These are phyloP conservation scores for Datisca glomerata DNA, from an alignment of 306 rosid genomes.

Conservation along the genomic window DNA sequence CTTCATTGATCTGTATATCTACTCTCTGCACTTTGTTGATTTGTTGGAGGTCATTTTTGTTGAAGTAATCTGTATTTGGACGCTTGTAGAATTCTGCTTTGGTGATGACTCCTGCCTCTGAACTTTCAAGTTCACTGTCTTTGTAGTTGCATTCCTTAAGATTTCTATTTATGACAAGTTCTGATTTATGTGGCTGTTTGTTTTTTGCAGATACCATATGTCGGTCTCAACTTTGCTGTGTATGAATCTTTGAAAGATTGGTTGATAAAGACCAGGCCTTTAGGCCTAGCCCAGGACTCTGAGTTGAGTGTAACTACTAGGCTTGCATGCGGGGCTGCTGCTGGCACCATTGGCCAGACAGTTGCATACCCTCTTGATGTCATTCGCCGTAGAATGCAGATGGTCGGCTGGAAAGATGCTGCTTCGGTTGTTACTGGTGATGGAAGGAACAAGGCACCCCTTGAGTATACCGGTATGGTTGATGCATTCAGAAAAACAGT, in stretches of 20 bases:
- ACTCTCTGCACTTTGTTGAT: too few species aligned
- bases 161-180: too few species aligned
- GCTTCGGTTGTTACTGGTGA: constrained; percentile 79
- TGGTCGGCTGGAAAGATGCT: constrained; percentile 97
- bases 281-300: constrained; percentile 56
- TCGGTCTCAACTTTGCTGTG: constrained; percentile 97
- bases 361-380: constrained; percentile 99
- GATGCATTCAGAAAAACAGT: constrained; percentile 97
- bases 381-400: constrained; percentile 98
- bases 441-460: constrained; percentile 68
- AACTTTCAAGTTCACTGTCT: too few species aligned
- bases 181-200: too few species aligned
- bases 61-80: too few species aligned
- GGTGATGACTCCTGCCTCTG: too few species aligned
- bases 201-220: constrained; percentile 98
- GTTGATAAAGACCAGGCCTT: constrained; percentile 52
- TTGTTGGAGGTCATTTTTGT: too few species aligned
- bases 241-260: constrained; percentile 92
- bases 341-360: constrained; percentile 96
- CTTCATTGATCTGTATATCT: too few species aligned
- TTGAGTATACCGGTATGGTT: constrained; percentile 84
- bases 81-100: too few species aligned
- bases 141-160: too few species aligned
- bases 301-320: constrained; percentile 85
- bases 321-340: constrained; percentile 95